Conservation (phyloP, 768 basidiomycete species). For the Aureoboletus auriporus region DNA sequence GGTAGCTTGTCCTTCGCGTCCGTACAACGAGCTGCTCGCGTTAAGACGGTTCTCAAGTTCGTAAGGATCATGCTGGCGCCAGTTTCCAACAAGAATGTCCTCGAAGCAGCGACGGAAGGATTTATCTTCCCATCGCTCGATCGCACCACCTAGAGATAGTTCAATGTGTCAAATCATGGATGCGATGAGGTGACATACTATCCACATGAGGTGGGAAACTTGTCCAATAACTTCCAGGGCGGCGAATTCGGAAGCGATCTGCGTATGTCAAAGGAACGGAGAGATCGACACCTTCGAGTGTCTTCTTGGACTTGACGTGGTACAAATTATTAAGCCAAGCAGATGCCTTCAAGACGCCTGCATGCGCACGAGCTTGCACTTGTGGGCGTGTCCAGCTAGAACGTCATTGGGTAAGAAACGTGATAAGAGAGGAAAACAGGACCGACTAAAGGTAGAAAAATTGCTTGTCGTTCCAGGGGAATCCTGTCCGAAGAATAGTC, state of each 20-base stretch:
- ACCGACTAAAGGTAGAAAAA: conserved; percentile 72
- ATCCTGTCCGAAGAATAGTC: conserved; percentile 31
- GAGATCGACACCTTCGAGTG: conserved; percentile 53
- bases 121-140: conserved; percentile 74
- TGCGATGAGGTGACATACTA: conserved; percentile 33
- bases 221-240: conserved; percentile 57
- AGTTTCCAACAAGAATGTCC: conserved; percentile 57
- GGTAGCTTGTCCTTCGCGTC: conserved; percentile 48
- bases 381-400: conserved; percentile 49
- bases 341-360: conserved; percentile 54
- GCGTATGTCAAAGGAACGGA: conserved; percentile 64
- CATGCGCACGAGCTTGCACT: conserved; percentile 66
- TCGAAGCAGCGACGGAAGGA: conserved; percentile 55
- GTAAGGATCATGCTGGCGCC: conserved; percentile 65
- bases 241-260: conserved; percentile 70
- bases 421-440: neutral
- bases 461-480: conserved; percentile 58
- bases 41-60: conserved; percentile 55
- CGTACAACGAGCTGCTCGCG: conserved; percentile 62
- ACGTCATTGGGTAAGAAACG: neutral
- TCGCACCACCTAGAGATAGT: conserved; percentile 49
- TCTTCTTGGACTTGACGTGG: conserved; percentile 36
- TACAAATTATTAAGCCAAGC: conserved; percentile 67
- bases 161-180: neutral
- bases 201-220: conserved; percentile 53